A percentile compares a stretch with the other conserved stretches of the same genome.
Evolutionary conservation across 352 stramenopile genomes (phyloP).

Genomic region (Phytophthora palmivora): DNA sequence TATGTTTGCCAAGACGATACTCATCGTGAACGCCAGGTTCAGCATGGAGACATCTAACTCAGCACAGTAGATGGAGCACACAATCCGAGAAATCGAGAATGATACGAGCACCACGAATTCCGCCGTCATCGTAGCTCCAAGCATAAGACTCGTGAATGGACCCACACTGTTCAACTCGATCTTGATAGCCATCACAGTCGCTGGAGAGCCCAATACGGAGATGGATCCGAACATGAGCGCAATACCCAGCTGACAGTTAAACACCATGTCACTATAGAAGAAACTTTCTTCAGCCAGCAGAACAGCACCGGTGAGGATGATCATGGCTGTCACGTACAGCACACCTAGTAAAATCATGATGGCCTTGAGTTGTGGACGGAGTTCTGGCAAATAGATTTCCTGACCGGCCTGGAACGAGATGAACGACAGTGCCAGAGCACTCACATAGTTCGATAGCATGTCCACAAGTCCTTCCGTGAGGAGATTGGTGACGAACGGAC

Average conservation of each 20-base stretch:
- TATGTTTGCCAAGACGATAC: conserved; percentile 60
- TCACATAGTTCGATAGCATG: too few species aligned
- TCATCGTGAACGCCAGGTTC: conserved; percentile 67
- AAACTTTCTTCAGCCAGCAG: conserved; percentile 47
- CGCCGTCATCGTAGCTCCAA: too few species aligned
- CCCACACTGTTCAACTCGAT: too few species aligned
- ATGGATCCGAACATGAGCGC: too few species aligned
- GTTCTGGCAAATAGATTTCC: conserved; percentile 66
- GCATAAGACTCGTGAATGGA: too few species aligned
- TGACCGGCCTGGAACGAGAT: conserved; percentile 77
- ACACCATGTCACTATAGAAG: conserved; percentile 51
- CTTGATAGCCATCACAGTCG: too few species aligned
- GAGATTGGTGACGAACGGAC: too few species aligned
- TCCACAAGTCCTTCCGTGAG: too few species aligned
- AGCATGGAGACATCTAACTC: conserved; percentile 55
- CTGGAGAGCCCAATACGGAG: too few species aligned
- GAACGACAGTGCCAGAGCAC: too few species aligned
- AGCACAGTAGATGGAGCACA: conserved; percentile 65
- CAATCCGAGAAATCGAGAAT: conserved; percentile 68
- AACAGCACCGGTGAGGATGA: too few species aligned
- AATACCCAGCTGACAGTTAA: conserved; percentile 58
- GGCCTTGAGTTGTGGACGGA: conserved; percentile 60
- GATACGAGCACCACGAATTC: too few species aligned
- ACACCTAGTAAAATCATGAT: conserved; percentile 53
- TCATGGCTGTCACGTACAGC: conserved; percentile 51